Percentiles rank a stretch among this genome's conserved stretches.
phyloP scores from a whole-genome alignment of 139 green algal species.

The Haematococcus lacustris region DNA sequence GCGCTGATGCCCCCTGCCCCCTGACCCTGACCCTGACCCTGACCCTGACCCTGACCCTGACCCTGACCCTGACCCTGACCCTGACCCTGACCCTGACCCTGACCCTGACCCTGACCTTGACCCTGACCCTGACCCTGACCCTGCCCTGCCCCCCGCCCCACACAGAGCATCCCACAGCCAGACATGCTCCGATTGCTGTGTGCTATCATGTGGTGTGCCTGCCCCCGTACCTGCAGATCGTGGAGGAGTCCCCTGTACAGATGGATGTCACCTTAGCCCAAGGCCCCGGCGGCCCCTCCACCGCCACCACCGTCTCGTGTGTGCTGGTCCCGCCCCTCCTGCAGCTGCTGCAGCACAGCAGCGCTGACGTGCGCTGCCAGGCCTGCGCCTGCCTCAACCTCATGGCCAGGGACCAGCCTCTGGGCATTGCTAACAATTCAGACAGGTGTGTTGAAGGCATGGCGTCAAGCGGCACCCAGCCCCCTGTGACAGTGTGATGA shows the following conservation, averaged over 20 bases:
- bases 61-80: too few relatives aligned
- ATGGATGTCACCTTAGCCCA: constrained; percentile 47
- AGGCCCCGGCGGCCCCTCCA: not conserved
- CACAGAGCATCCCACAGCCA: not conserved
- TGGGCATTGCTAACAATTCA: constrained; percentile 41
- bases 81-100: not conserved
- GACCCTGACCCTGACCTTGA: not conserved
- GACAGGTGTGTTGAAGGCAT: constrained; percentile 37
- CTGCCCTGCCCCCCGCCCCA: not conserved
- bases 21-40: too few relatives aligned
- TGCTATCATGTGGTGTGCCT: too few relatives aligned
- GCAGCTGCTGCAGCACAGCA: constrained; percentile 33
- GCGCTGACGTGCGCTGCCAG: constrained; percentile 29
- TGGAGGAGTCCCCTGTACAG: constrained; percentile 52
- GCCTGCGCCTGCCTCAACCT: constrained; percentile 65
- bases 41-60: too few relatives aligned
- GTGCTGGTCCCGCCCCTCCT: constrained; percentile 69
- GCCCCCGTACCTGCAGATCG: too few relatives aligned
- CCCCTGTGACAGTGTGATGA: not conserved
- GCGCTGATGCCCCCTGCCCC: too few relatives aligned
- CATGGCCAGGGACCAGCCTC: constrained; percentile 57
- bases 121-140: not conserved
- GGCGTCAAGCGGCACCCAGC: not conserved
- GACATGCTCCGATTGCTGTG: not conserved
- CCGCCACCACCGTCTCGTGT: constrained; percentile 6